Percentiles rank a stretch among this genome's conserved stretches.
Evolutionary conservation across 768 basidiomycete species (phyloP).

Genomic region (Trametes meyenii): DNA sequence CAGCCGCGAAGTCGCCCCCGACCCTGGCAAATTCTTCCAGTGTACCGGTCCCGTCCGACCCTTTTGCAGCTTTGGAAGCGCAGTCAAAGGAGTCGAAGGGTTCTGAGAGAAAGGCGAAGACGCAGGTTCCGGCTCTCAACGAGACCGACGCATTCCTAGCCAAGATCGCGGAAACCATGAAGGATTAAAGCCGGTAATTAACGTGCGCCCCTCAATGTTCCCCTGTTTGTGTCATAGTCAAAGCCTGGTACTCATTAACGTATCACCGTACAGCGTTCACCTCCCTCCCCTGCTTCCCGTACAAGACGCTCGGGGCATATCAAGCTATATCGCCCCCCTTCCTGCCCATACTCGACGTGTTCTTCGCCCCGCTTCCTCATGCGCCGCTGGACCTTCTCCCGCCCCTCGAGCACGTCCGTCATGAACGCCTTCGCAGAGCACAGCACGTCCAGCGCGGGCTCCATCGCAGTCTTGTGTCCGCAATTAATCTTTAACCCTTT

Average conservation of each 20-base stretch:
- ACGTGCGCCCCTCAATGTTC: neutral
- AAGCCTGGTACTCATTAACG: neutral
- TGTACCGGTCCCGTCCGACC: constrained; percentile 36
- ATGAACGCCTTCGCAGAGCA: constrained; percentile 46
- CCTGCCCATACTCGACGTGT: constrained; percentile 49
- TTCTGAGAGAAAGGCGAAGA: constrained; percentile 25
- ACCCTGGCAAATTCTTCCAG: neutral
- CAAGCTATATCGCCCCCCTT: constrained; percentile 45
- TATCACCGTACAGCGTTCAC: neutral
- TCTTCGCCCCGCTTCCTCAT: constrained; percentile 40
- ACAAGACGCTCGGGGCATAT: constrained; percentile 53
- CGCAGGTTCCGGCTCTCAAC: constrained; percentile 31
- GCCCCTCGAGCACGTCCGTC: constrained; percentile 48
- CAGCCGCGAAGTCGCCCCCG: neutral
- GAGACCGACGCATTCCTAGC: constrained; percentile 71
- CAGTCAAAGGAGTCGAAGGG: constrained; percentile 22
- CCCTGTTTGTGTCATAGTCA: neutral
- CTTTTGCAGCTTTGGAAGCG: constrained; percentile 54
- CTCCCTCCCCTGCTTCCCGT: constrained; percentile 37
- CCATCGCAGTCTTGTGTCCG: constrained; percentile 50
- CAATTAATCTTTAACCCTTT: constrained; percentile 43
- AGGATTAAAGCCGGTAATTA: constrained; percentile 27
- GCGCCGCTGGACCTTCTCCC: constrained; percentile 39
- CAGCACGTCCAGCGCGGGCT: constrained; percentile 51
- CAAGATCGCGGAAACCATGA: constrained; percentile 63